Conservation (phyloP, 352 stramenopile genomes). For the Pythium dissimile region DNA sequence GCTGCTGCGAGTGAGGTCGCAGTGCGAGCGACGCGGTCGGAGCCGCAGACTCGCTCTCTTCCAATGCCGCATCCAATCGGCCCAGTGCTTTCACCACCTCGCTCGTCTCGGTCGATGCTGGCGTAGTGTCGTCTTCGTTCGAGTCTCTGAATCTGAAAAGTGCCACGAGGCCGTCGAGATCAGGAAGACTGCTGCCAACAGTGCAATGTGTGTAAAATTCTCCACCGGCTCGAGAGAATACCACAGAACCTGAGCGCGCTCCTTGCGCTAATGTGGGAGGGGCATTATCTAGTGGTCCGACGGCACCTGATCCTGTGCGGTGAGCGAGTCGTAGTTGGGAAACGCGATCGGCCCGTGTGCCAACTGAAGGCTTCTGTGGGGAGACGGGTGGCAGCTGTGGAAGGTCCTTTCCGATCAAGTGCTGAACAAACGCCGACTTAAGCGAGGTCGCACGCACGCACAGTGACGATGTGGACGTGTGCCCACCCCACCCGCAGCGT, state of each 20-base stretch:
- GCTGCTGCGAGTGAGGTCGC: slow-evolving; percentile 1
- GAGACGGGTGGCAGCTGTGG: background rate
- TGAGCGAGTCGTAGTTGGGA: slow-evolving; percentile 7
- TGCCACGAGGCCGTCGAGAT: background rate
- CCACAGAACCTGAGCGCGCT: background rate
- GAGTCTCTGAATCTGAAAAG: background rate
- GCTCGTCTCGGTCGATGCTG: background rate
- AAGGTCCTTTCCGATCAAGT: slow-evolving; percentile 10
- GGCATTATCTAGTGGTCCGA: too few species aligned
- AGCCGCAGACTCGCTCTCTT: background rate
- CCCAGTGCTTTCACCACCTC: slow-evolving; percentile 10
- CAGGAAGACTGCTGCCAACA: slow-evolving; percentile 2
- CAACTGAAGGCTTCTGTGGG: background rate
- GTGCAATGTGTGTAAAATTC: too few species aligned
- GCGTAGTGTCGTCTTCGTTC: background rate
- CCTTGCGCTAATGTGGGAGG: too few species aligned
- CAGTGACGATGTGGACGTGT: slow-evolving; percentile 43
- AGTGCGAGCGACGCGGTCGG: background rate
- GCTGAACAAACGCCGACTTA: slow-evolving; percentile 18
- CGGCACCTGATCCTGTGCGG: background rate
- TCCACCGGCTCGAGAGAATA: background rate
- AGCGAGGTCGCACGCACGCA: slow-evolving; percentile 29
- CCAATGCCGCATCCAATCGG: slow-evolving; percentile 15
- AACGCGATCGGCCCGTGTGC: background rate
- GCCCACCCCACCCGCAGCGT: slow-evolving; percentile 49